phyloP scores from a whole-genome alignment of 2,329 filamentous ascomycete species.

The Uncinocarpus reesii region DNA sequence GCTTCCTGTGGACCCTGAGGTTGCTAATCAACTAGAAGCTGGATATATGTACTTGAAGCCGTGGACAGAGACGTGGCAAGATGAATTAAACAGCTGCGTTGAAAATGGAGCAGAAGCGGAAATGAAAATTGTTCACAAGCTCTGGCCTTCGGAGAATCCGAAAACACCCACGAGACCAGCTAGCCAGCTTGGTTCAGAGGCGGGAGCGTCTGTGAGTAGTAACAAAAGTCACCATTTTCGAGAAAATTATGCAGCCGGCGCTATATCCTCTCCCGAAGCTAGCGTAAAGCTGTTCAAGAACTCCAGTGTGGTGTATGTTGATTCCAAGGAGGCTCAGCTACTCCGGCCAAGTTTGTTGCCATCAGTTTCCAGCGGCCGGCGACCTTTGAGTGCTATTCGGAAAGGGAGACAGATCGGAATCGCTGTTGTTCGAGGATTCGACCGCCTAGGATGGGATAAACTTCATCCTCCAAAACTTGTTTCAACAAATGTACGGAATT shows the following conservation, averaged over 20 bases:
- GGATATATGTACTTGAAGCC: conserved; percentile 78
- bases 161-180: neutral
- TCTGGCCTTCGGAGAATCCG: conserved; percentile 58
- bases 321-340: conserved; percentile 66
- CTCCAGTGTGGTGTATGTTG: conserved; percentile 79
- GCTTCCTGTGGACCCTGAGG: conserved; percentile 71
- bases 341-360: conserved; percentile 76
- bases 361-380: conserved; percentile 72
- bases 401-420: conserved; percentile 76
- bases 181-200: conserved; percentile 4
- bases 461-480: conserved; percentile 49
- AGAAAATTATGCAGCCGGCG: conserved; percentile 35
- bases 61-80: conserved; percentile 85
- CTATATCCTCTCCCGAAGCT: conserved; percentile 18
- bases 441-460: conserved; percentile 64
- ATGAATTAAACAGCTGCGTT: conserved; percentile 80
- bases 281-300: conserved; percentile 53
- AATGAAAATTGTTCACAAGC: conserved; percentile 72
- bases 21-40: conserved; percentile 87
- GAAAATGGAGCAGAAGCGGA: conserved; percentile 84
- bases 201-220: neutral
- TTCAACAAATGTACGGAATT: conserved; percentile 34
- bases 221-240: conserved; percentile 17
- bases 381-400: conserved; percentile 71
- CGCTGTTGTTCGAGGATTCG: conserved; percentile 80